Evolutionary conservation across 352 stramenopile species (phyloP), one percentile per base, ranked within the genome.

Genomic region (Peronospora farinosa): DNA sequence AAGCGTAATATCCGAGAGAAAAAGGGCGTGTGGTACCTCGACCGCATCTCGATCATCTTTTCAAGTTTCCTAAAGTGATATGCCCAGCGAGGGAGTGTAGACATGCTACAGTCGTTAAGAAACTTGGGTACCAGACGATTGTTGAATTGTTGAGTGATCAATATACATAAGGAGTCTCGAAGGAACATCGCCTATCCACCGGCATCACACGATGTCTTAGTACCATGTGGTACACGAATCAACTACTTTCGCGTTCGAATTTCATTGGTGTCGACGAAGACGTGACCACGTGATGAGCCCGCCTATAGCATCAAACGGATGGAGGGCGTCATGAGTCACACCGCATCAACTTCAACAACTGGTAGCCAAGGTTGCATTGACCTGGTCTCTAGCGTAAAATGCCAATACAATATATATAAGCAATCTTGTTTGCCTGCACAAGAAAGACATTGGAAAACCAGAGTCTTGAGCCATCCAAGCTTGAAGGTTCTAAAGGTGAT

Each of bases 201-300:
- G 15, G 44, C 41, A 57, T 57, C 48, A 23, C 15, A 16, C 30
- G 11, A 16, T 9, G 43, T 19, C 54, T 57, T 61, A 60, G 54
- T 67, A 47, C 54, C 28, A 57, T 48, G 60, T 61, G 44, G 54
- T 49, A 67, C 33, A 5, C 6, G 37, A 8, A 27, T 8, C 5
- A 35, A 28, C 25, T 49, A 6, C 4, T 25, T 25, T 42, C 8
- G 45, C 23, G 23, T 51, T 63, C 43, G 58, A 60, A 55, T 59
- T 54, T 60, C 43, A 19, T 63, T 62, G 51, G 47, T 66, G 52
- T 54, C 40, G 57, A 66, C 51, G 44, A 60, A 56, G 43, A 21
- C 19, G 21, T 47, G 49, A 55, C 55, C 30, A 48, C 8, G 48
- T 45, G 46, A 49, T 51, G 27, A 21, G 31, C 15, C n/a, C 17